phyloP scores from a whole-genome alignment of 345 rosid species.

The Rhodamnia argentea region DNA sequence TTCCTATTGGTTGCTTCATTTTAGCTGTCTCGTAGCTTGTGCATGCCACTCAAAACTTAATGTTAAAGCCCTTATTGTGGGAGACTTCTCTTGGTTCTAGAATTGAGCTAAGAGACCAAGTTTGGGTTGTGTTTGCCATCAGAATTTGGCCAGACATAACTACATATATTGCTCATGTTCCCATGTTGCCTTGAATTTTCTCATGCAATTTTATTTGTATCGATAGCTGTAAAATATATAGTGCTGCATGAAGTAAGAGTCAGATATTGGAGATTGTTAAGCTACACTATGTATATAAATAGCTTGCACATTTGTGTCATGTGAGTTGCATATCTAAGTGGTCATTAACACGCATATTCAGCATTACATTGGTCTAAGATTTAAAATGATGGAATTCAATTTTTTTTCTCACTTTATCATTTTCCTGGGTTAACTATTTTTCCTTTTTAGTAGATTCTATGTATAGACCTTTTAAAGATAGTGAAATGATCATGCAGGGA shows the following conservation, averaged over 20 bases:
- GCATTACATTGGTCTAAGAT: neutral
- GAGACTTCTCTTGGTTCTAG: neutral
- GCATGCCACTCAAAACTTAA: neutral
- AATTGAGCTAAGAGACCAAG: neutral
- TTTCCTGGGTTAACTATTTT: neutral
- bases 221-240: neutral
- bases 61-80: neutral
- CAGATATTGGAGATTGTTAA: neutral
- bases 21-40: neutral
- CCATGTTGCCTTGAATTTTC: neutral
- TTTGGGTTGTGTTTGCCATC: neutral
- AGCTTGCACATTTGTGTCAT: neutral
- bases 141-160: neutral
- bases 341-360: neutral
- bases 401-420: neutral
- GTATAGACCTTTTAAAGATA: neutral
- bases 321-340: neutral
- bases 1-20: neutral
- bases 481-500: constrained; percentile 45
- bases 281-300: neutral
- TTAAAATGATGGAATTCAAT: neutral
- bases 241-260: neutral
- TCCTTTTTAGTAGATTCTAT: neutral
- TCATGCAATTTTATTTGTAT: neutral
- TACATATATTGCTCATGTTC: neutral